These are phyloP conservation scores for Ogataea dorogensis DNA, from an alignment of 805 yeast genomes.

Conservation along the genomic window DNA sequence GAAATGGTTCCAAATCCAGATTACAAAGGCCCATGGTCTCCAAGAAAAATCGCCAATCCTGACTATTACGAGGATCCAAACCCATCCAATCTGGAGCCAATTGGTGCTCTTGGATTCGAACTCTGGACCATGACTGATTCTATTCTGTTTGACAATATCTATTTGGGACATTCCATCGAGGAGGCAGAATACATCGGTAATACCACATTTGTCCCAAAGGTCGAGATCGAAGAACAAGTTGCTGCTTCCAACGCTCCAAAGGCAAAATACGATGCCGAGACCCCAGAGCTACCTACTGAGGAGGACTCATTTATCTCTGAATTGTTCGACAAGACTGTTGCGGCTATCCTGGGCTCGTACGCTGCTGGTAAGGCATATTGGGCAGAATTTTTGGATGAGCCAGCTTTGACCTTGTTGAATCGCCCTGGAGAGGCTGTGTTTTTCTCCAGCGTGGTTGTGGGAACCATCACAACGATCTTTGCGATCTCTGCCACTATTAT, in stretches of 20 bases:
- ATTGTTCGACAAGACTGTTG: constrained; percentile 19
- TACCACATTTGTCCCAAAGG: constrained; percentile 60
- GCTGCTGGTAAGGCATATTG: constrained; percentile 33
- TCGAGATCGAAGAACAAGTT: constrained; percentile 46
- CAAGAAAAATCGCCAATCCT: constrained; percentile 67
- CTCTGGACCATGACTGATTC: constrained; percentile 82
- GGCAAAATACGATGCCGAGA: constrained; percentile 40
- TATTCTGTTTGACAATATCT: constrained; percentile 77
- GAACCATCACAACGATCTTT: constrained; percentile 40
- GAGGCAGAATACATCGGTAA: constrained; percentile 89
- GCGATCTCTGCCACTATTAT: constrained; percentile 40
- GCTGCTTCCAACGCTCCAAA: constrained; percentile 42
- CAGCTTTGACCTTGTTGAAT: constrained; percentile 41
- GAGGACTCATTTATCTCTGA: constrained; percentile 21
- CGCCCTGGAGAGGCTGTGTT: constrained; percentile 52
- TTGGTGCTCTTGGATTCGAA: constrained; percentile 85
- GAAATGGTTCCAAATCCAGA: constrained; percentile 71
- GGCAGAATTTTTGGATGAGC: constrained; percentile 42
- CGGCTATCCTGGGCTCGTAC: constrained; percentile 21
- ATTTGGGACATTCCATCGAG: constrained; percentile 76
- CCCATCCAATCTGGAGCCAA: constrained; percentile 62
- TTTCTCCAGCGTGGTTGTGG: constrained; percentile 43
- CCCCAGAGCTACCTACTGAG: constrained; percentile 28
- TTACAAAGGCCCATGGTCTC: constrained; percentile 77
- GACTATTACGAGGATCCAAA: constrained; percentile 54